Base-by-base conservation (phyloP, 2,329 filamentous ascomycete species). In the Colletotrichum abscissum region DNA sequence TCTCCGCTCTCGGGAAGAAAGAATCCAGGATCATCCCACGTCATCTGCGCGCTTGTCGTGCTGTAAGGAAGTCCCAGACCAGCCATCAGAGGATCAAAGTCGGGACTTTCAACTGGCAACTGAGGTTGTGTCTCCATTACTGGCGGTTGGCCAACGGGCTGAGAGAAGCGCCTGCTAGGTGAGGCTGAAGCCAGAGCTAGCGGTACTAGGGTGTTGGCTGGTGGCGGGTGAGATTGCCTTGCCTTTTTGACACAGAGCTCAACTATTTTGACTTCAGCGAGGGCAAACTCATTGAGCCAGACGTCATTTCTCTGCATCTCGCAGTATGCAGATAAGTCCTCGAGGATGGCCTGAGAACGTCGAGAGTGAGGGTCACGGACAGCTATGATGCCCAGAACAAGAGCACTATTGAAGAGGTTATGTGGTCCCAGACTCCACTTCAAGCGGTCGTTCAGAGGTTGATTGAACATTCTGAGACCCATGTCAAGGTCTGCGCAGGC, bases 341-440 rank as follows among this genome's bases (percentile, higher is more conserved):
- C 80, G 8, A 84, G 69, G 2, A 84, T 82, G 1, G 79, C 82
- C 28, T 78, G 75, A 5, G 81, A 78, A 7, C 78, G 74, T 5
- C 76, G 66, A 4, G 78, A 77, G 33, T 78, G 74, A 5, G 82
- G 82, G 42, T 84, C 77, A 4, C 75, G 76, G 22, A 80, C 80
- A 7, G 72, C 79, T 16, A 82, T 75, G 46, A 82, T 75, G n/a
- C 77, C 80, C 26, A 82, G 75, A 2, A 82, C 82, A 33, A 85
- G 72, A 2, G 83, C 84, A 69, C 83, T 84, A 72, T 85, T 85
- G 77, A 84, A 85, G 6, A 85, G 78, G 49, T 84, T 81, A 42
- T 82, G 82, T 38, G 82, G 79, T 1, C 80, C 82, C 0, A 83
- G 69, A 5, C 79, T 79, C 77, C 79, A 81, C 60, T 80, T 81